Percentiles rank a stretch among this genome's conserved stretches.
Conservation (phyloP, 306 rosid species). For the Acmispon strigosus region DNA sequence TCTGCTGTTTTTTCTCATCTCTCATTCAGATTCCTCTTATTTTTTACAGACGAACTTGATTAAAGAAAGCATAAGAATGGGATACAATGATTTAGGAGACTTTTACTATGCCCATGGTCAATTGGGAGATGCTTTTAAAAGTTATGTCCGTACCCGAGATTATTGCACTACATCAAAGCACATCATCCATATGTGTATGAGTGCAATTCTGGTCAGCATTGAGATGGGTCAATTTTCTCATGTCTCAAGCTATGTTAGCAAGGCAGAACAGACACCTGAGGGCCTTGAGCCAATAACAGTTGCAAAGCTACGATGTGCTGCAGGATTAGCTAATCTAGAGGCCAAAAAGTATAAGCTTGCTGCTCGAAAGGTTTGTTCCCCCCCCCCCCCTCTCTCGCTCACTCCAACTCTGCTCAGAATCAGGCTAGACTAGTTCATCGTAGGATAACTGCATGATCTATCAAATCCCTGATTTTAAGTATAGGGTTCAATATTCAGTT, state of each 20-base stretch:
- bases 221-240: slow-evolving; percentile 99
- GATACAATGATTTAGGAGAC: slow-evolving; percentile 98
- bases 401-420: neutral
- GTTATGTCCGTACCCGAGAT: slow-evolving; percentile 93
- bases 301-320: slow-evolving; percentile 83
- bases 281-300: slow-evolving; percentile 48
- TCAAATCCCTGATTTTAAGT: neutral
- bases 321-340: slow-evolving; percentile 92
- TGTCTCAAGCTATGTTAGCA: slow-evolving; percentile 79
- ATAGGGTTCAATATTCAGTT: slow-evolving; percentile 5
- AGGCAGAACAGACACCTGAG: slow-evolving; percentile 80
- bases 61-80: slow-evolving; percentile 99
- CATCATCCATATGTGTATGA: slow-evolving; percentile 92
- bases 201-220: slow-evolving; percentile 90
- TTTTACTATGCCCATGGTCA: slow-evolving; percentile 87
- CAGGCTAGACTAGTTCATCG: neutral
- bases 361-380: slow-evolving; percentile 84
- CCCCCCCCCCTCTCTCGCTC: neutral
- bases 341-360: slow-evolving; percentile 96
- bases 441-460: neutral
- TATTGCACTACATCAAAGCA: slow-evolving; percentile 95
- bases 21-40: slow-evolving; percentile 15
- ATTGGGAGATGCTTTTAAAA: slow-evolving; percentile 86
- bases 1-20: neutral
- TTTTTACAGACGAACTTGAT: slow-evolving; percentile 87